These are phyloP conservation scores for Komagataella populi DNA, from an alignment of 805 yeast species.

Conservation along the genomic window DNA sequence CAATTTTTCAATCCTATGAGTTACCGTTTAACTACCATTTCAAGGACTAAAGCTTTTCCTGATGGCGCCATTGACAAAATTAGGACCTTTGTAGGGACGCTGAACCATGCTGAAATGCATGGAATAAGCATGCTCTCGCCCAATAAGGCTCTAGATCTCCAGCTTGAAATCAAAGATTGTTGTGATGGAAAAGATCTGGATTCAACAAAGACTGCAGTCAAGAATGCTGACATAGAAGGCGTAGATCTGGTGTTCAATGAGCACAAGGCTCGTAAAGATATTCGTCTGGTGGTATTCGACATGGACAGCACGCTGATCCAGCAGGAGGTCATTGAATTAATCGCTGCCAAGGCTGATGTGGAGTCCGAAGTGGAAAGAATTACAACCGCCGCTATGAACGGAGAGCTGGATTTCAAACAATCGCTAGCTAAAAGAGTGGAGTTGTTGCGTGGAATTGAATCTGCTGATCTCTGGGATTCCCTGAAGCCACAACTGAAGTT, in stretches of 20 bases:
- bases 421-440: slow-evolving; percentile 65
- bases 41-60: neutral
- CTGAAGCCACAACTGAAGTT: slow-evolving; percentile 54
- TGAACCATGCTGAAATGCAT: slow-evolving; percentile 1
- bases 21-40: neutral
- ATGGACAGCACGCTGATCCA: slow-evolving; percentile 96
- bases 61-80: neutral
- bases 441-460: slow-evolving; percentile 71
- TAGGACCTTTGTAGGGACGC: neutral
- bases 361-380: slow-evolving; percentile 79
- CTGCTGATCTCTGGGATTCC: slow-evolving; percentile 62
- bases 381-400: slow-evolving; percentile 93
- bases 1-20: neutral
- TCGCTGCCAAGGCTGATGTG: slow-evolving; percentile 88
- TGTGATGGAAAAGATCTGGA: neutral
- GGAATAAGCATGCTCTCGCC: slow-evolving; percentile 1
- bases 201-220: slow-evolving; percentile 6
- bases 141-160: neutral
- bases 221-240: slow-evolving; percentile 10
- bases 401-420: slow-evolving; percentile 82
- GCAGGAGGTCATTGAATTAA: slow-evolving; percentile 93
- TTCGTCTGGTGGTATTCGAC: slow-evolving; percentile 73
- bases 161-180: neutral
- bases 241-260: slow-evolving; percentile 31
- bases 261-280: slow-evolving; percentile 19